Base-by-base conservation (phyloP, 805 yeast genomes). In the Kluyveromyces wickerhamii region DNA sequence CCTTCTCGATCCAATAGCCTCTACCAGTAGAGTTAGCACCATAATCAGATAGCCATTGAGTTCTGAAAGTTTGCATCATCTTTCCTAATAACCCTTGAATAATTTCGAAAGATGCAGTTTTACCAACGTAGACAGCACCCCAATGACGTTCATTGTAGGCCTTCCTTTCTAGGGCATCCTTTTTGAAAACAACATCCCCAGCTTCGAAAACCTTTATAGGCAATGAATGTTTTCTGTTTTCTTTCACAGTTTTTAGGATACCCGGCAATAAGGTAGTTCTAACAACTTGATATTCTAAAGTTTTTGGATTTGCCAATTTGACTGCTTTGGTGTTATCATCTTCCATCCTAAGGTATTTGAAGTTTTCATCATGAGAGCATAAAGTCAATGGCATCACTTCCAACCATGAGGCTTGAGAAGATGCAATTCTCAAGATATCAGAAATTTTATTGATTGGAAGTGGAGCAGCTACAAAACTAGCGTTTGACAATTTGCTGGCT, bases 351-450 rank as follows among this genome's bases (percentile, higher is more conserved):
- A 92, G 71, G 66, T 75, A 88, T 58, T 75, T 79, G 72, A 87
- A 92, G 67, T 92, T 92, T 69, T 92, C 99, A 57, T 88, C 96
- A 48, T 88, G 96, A 21, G 97, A 88, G 59, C 96, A 84, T 54
- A 92, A 69, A 17, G 96, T 92, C 58, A 92, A 72, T 26, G 99
- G 96, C 77, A 92, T 66, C 32, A 87, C 96, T 66, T 92, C 99
- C 39, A 79, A 65, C 92, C 95, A 92, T 26, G 96, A 95, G 12
- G 95, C 79, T 67, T 86, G 95, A 19, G 97, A 82, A 21, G 94
- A 77, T 29, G 96, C 96, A 32, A 71, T 58, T 66, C 99, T 81
- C 50, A 88, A 69, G 40, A 92, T 89, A 60, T 92, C 98, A 34
- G 88, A 72, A 29, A 92, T 72, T 60, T 84, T 86, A 67, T 92